Evolutionary conservation across 768 basidiomycete genomes (phyloP), one percentile per base, ranked within the genome.

Genomic region (Cytidiella melzeri): DNA sequence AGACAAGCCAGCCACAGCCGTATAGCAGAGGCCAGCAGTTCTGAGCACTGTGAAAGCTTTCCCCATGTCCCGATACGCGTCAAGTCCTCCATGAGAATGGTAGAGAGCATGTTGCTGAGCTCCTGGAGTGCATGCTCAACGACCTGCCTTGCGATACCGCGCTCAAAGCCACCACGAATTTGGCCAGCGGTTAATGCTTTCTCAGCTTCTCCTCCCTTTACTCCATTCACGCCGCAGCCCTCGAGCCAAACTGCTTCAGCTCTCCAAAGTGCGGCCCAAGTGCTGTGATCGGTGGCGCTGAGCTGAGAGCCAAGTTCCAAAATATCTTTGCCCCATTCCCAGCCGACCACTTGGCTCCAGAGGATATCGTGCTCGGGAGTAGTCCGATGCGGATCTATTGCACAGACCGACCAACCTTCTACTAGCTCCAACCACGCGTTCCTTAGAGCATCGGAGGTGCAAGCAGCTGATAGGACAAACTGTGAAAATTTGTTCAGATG

Each of bases 381-480:
- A 5, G 92, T 94, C 47, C 75, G 73, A 61, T 98, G 95, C 5
- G 95, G 94, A 59, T 98, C 87, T n/a, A 80, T 76, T 0, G 92
- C 91, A 56, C 90, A 94, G 3, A 78, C 71, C 5, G 73, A 84
- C 93, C 92, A 97, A 0, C 73, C 69, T 51, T 79, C 77, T 2
- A 91, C 55, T 7, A 92, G 66, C 9, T 68, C 66, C 4, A 76
- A 67, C 77, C 85, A 92, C 3, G 79, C 72, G 23, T 64, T 50
- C 34, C 66, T 67, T 37, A 79, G 70, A 10, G 43, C 36, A 7
- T 40, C 15, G 0, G 72, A 72, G 6, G 57, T 58, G 49, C 70
- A 73, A 6, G 62, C 56, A 1, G 65, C 57, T 4, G 75, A 73
- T 18, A 69, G 52, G 7, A 79, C 59, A 49, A 77, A 81, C 42